Base-by-base conservation (phyloP, 108 stramenopile genomes). In the Asterionellopsis glacialis region DNA sequence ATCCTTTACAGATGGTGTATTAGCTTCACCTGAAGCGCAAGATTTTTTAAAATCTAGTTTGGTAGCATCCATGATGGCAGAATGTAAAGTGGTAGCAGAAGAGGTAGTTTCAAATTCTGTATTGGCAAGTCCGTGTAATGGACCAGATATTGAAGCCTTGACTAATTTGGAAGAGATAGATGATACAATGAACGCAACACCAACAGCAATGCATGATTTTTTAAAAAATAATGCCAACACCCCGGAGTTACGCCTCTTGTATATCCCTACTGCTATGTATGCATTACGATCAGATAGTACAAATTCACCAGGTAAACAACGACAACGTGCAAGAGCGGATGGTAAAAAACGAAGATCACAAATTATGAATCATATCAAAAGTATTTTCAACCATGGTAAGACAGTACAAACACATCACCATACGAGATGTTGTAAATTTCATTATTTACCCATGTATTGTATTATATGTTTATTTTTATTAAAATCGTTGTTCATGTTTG, bases 221-320 rank as follows among this genome's bases (percentile, higher is more conserved):
- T 41, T 65, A 28, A 59, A 60, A 61, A 22, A 52, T 18, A 41
- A 50, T 5, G 13, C 22, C 13, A 22, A n/a, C 23, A 11, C 45
- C 11, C 12, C 63, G 51, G 59, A 79, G 11, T 28, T 89, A 13
- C 75, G 83, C 47, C 11, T 95, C 11, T n/a, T 90, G 19, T 95
- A 91, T 66, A 81, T 95, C 51, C 93, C 93, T 9, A 91, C 93
- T 3, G 93, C 93, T 11, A 83, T 90, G 84, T 95, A 95, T 65
- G 93, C 93, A 11, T 45, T 87, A 0, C 80, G 83, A 11, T 59
- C 71, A 10, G 59, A 77, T 40, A 84, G 82, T 25, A 59, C 61
- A 18, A 88, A 73, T 54, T 80, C 83, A 22, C 87, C 88, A 11
- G 93, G 93, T 42, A 91, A 88, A 51, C 93, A 95, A 63, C 75